Evolutionary conservation across 371 early-diverging fungal species (phyloP).

Genomic region (Mortierella sp.): DNA sequence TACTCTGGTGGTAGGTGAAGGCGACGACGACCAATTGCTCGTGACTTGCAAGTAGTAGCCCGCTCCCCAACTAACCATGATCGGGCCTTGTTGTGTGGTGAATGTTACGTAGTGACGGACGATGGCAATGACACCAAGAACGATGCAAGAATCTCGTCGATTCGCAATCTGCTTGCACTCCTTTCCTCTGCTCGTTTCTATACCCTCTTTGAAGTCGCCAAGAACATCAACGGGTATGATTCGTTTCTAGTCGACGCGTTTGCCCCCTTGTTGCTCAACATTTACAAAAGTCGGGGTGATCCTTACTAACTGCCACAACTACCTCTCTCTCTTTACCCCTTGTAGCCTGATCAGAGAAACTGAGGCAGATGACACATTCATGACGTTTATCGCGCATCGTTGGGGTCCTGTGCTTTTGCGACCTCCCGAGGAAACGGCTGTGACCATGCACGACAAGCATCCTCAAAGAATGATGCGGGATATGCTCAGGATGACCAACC

Average conservation of each 20-base stretch:
- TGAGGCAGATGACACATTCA: conserved; percentile 38
- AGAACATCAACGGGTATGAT: conserved; percentile 58
- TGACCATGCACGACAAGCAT: conserved; percentile 65
- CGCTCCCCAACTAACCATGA: too few species aligned
- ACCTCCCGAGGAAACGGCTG: conserved; percentile 59
- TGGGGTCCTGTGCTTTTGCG: conserved; percentile 69
- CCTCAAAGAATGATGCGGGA: conserved; percentile 62
- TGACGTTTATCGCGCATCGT: conserved; percentile 54
- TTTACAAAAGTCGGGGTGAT: too few species aligned
- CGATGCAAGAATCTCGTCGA: conserved; percentile 56
- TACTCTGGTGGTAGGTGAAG: conserved; percentile 63
- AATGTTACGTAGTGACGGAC: conserved; percentile 26
- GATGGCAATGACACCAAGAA: conserved; percentile 59
- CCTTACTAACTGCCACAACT: background rate
- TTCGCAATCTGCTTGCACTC: conserved; percentile 68
- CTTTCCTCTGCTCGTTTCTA: conserved; percentile 65
- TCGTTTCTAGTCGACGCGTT: conserved; percentile 1
- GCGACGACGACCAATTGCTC: too few species aligned
- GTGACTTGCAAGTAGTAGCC: too few species aligned
- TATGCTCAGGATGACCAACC: conserved; percentile 56
- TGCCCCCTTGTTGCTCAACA: background rate
- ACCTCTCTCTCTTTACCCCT: background rate
- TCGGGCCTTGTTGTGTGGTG: background rate
- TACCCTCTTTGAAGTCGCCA: conserved; percentile 60
- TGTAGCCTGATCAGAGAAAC: conserved; percentile 45